Base-by-base conservation (phyloP, 2,329 filamentous ascomycete species). In the Fonsecaea pugnacius region DNA sequence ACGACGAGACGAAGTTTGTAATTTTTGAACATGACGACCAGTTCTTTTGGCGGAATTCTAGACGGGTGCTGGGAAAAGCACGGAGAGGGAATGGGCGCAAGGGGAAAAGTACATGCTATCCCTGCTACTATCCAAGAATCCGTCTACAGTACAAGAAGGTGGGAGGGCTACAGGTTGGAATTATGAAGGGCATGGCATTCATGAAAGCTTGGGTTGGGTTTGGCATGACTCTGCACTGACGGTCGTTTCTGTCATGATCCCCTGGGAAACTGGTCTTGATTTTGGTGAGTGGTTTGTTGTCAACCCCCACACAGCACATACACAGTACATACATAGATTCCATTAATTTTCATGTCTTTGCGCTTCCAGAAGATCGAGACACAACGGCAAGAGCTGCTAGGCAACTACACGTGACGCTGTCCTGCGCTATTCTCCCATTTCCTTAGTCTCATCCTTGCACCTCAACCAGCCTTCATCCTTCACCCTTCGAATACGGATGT, bases 311-410 rank as follows among this genome's bases (percentile, higher is more conserved):
- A 30, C 27, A 30, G 27, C 27, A 27, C 18, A 24, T 10, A 24
- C 43, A 21, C 43, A 48, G 21, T 27, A 48, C 10, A 48, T 24
- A 48, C 43, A 48, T 27, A 48, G 43, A 48, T 48, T 48, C 43
- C 43, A 14, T 48, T 27, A 27, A 27, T 48, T 18, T 48, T 48
- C 18, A 48, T 4, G 18, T 24, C 43, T 5, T 27, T 27, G 18
- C 16, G 18, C 43, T 24, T 48, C 16, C 38, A 18, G 43, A 18
- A 27, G 24, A 10, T 14, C 12, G 43, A 12, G 18, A 27, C 18
- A 4, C 5, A 2, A 8, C 43, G 43, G 21, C 43, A 24, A 14
- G 9, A 24, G 21, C 43, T 48, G 43, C 7, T 3, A 12, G 12
- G 10, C 4, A 24, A 12, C 43, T 12, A 24, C 43, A 24, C 43